Conservation (phyloP, 1,284 basidiomycete species). For the Ganoderma lucidum region DNA sequence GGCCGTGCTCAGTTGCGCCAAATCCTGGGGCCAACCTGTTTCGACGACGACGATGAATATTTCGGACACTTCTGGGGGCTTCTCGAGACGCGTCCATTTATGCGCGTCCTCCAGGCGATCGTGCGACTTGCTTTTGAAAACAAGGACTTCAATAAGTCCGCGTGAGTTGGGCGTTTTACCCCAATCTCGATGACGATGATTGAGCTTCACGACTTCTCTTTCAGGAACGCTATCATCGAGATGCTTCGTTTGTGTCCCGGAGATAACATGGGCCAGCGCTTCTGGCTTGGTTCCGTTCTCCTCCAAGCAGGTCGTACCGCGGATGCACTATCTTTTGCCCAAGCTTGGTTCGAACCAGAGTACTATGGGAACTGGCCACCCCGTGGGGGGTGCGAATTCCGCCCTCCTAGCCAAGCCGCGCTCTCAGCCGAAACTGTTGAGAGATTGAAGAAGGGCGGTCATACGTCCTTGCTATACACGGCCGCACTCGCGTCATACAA, state of each 20-base stretch:
- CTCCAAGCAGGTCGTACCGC: conserved; percentile 36
- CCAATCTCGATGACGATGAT: not conserved
- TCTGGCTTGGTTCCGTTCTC: conserved; percentile 44
- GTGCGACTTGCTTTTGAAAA: conserved; percentile 46
- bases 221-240: conserved; percentile 47
- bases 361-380: conserved; percentile 18
- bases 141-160: conserved; percentile 43
- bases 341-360: conserved; percentile 38
- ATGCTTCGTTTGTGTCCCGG: conserved; percentile 48
- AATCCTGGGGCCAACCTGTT: conserved; percentile 44
- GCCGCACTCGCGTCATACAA: conserved; percentile 52
- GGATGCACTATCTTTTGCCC: conserved; percentile 45
- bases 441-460: conserved; percentile 29
- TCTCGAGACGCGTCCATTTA: conserved; percentile 52
- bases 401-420: conserved; percentile 30
- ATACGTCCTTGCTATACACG: conserved; percentile 43
- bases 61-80: conserved; percentile 49
- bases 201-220: not conserved
- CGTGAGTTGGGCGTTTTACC: conserved; percentile 38
- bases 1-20: conserved; percentile 43
- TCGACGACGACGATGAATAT: conserved; percentile 45
- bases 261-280: conserved; percentile 45
- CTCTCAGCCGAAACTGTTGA: conserved; percentile 29
- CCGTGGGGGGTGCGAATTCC: conserved; percentile 43
- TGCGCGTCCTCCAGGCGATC: conserved; percentile 50